Percentiles rank a stretch among this genome's conserved stretches.
Evolutionary conservation across 495 filamentous ascomycete species (phyloP).

Genomic region (Podospora tetraspora): DNA sequence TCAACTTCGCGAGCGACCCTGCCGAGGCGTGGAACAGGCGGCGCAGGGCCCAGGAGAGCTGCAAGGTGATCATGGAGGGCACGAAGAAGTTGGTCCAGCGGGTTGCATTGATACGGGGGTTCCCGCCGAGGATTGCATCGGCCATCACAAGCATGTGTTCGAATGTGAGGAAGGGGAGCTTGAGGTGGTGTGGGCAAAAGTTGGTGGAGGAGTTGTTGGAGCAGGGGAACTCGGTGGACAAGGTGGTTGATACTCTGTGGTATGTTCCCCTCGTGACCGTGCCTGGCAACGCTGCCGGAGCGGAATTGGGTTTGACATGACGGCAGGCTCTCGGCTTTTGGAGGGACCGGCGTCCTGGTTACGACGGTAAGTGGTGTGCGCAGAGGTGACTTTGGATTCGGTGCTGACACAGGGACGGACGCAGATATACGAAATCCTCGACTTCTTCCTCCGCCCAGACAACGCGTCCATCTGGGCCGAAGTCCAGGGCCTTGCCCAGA

Average conservation of each 20-base stretch:
- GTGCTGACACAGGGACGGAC: slow-evolving; percentile 10
- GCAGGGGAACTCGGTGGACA: slow-evolving; percentile 21
- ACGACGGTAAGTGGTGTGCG: slow-evolving; percentile 9
- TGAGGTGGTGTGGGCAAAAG: slow-evolving; percentile 26
- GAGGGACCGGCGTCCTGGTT: slow-evolving; percentile 37
- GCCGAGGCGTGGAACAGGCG: slow-evolving; percentile 58
- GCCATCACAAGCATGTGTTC: slow-evolving; percentile 6
- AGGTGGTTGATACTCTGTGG: slow-evolving; percentile 33
- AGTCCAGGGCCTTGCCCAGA: slow-evolving; percentile 42
- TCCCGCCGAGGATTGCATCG: slow-evolving; percentile 12
- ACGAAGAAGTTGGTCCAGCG: slow-evolving; percentile 30
- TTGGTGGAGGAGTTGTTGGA: slow-evolving; percentile 28
- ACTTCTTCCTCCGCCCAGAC: slow-evolving; percentile 37
- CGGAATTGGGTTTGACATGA: too few species aligned
- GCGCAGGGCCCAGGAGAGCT: slow-evolving; percentile 41
- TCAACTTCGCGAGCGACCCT: slow-evolving; percentile 58
- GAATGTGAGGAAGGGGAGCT: slow-evolving; percentile 21
- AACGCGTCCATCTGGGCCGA: slow-evolving; percentile 45
- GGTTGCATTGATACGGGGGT: slow-evolving; percentile 12
- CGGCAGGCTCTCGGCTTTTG: slow-evolving; percentile 25
- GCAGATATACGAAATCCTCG: slow-evolving; percentile 38
- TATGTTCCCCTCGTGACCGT: background rate
- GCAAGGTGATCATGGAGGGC: slow-evolving; percentile 21
- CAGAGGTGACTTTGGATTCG: background rate
- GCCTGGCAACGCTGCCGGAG: too few species aligned